Evolutionary conservation across 305 asterid species (phyloP), one percentile per base, ranked within the genome.

Genomic region (Nicotiana rustica): DNA sequence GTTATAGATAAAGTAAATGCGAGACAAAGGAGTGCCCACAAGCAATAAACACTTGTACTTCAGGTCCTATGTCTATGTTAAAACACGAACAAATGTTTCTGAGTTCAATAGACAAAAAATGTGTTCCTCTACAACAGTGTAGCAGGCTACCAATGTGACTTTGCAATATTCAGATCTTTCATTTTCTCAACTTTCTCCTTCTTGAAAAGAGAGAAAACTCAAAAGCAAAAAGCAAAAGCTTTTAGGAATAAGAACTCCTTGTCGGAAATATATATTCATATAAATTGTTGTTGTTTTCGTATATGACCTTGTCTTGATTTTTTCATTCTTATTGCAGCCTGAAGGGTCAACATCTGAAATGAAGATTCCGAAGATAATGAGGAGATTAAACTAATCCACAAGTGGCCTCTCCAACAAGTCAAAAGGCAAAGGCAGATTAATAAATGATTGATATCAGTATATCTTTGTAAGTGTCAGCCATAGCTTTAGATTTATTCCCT

Each of bases 371-470:
- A 73, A 49, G 79, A 73, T 21, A 13, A 12, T 21, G 38, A 21
- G 61, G 38, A 71, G 79, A 71, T 73, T 73, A 73, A 73, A 73
- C 79, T 73, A 73, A 25, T 73, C 8, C 64, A 6, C 44, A 25
- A 49, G 64, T 73, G 79, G 44, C 64, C 15, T 49, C 49, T 73
- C 79, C 79, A 47, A 73, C 64, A 25, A 73, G 64, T 49, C 64
- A 73, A 73, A 73, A 49, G 79, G 64, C 79, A 73, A 73, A 49
- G 64, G 44, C 79, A 73, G 60, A 71, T 19, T 71, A 71, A 73
- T 25, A 49, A 73, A 49, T 49, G 79, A 49, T 49, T 49, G 44
- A 73, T 49, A 73, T 25, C 5, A 19, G 29, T 73, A 8, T 8
- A 73, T 73, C 79, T 73, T 73, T 25, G 64, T 73, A 73, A 73